Percentiles rank a stretch among this genome's conserved stretches.
phyloP scores from a whole-genome alignment of 495 filamentous ascomycete species.

The Hyaloscypha bicolor region DNA sequence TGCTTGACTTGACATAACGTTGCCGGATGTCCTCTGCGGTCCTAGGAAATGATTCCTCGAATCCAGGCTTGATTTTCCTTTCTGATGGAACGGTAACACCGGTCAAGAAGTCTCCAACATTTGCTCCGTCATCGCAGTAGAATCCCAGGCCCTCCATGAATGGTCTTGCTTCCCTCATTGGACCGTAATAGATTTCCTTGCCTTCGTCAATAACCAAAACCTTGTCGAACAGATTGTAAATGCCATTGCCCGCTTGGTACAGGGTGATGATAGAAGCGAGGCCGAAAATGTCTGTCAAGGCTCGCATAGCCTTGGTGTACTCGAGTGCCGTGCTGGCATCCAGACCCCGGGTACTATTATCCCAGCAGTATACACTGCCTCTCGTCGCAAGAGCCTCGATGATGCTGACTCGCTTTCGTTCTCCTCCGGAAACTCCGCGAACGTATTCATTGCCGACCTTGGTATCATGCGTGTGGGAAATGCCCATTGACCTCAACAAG shows the following conservation, averaged over 20 bases:
- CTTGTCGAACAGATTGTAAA: slow-evolving; percentile 70
- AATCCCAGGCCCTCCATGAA: slow-evolving; percentile 75
- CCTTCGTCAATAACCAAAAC: slow-evolving; percentile 66
- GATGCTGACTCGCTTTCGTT: slow-evolving; percentile 78
- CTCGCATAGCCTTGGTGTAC: slow-evolving; percentile 50
- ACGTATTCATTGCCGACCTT: slow-evolving; percentile 80
- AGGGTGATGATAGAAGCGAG: slow-evolving; percentile 54
- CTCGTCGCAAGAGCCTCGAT: slow-evolving; percentile 73
- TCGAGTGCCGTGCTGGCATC: slow-evolving; percentile 84
- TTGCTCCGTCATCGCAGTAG: slow-evolving; percentile 61
- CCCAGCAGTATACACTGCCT: slow-evolving; percentile 70
- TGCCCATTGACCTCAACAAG: slow-evolving; percentile 86
- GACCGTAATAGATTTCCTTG: slow-evolving; percentile 66
- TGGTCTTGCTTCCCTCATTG: slow-evolving; percentile 60
- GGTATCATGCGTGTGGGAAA: slow-evolving; percentile 79
- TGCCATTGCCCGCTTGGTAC: slow-evolving; percentile 71
- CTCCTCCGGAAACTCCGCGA: slow-evolving; percentile 84
- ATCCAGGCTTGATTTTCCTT: slow-evolving; percentile 62
- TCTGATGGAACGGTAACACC: slow-evolving; percentile 67
- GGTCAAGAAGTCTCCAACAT: slow-evolving; percentile 71
- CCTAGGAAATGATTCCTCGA: slow-evolving; percentile 64
- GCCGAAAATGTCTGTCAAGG: slow-evolving; percentile 50
- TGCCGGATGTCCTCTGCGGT: slow-evolving; percentile 66
- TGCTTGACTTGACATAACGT: slow-evolving; percentile 41
- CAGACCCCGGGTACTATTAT: slow-evolving; percentile 82